Conservation (phyloP, 139 green algal genomes). For the Raphidocelis subcapitata region DNA sequence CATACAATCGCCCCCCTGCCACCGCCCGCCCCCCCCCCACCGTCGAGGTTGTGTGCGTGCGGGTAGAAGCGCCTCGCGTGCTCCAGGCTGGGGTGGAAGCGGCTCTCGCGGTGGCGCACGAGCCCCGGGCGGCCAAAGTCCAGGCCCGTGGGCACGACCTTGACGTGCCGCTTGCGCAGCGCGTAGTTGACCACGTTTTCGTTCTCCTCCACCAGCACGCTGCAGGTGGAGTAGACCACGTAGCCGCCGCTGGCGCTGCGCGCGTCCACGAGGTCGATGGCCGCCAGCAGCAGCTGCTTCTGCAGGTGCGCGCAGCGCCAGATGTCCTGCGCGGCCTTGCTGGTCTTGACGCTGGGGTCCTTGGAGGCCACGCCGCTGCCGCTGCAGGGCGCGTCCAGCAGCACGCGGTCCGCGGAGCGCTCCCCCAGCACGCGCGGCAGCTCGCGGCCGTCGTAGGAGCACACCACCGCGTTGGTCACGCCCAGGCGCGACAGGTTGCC, state of each 20-base stretch:
- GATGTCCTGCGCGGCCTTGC: constrained; percentile 89
- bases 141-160: constrained; percentile 90
- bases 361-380: constrained; percentile 97
- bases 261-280: constrained; percentile 95
- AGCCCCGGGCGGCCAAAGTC: constrained; percentile 94
- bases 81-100: constrained; percentile 91
- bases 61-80: constrained; percentile 94
- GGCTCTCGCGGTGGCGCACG: constrained; percentile 82
- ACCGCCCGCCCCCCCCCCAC: constrained; percentile 41
- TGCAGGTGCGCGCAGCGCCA: constrained; percentile 90
- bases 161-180: constrained; percentile 94
- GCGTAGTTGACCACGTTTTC: constrained; percentile 98
- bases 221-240: constrained; percentile 98
- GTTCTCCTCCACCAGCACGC: constrained; percentile 98
- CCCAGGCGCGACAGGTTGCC: constrained; percentile 97
- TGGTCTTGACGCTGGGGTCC: constrained; percentile 89
- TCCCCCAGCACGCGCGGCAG: constrained; percentile 82
- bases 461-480: constrained; percentile 93
- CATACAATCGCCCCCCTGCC: not conserved
- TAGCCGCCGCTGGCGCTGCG: constrained; percentile 70
- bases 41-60: constrained; percentile 98
- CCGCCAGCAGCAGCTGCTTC: constrained; percentile 97
- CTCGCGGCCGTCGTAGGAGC: constrained; percentile 92
- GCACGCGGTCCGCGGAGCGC: constrained; percentile 84
- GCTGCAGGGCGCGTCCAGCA: constrained; percentile 97